Percentiles rank a stretch among this genome's conserved stretches.
Evolutionary conservation across 2,329 filamentous ascomycete genomes (phyloP).

Genomic region (Neonectria ditissima): DNA sequence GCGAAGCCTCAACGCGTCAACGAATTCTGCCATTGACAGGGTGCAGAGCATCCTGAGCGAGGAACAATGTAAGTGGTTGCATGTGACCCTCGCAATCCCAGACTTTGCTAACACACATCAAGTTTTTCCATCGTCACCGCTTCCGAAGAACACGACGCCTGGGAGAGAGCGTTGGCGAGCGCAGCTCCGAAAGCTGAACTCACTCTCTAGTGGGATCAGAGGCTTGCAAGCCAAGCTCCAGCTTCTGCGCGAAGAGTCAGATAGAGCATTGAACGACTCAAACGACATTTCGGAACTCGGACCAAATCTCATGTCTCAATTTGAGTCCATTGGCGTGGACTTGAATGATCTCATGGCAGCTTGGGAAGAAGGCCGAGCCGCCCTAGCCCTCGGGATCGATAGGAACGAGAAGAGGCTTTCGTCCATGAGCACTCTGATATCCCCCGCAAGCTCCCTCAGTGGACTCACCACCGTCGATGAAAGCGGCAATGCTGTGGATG

Average conservation of each 20-base stretch:
- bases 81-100: background rate
- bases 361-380: slow-evolving; percentile 89
- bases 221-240: slow-evolving; percentile 96
- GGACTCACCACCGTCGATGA: slow-evolving; percentile 74
- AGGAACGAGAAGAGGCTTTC: slow-evolving; percentile 79
- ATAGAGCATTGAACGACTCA: slow-evolving; percentile 79
- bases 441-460: slow-evolving; percentile 72
- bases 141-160: slow-evolving; percentile 74
- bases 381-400: slow-evolving; percentile 84
- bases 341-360: slow-evolving; percentile 82
- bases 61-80: slow-evolving; percentile 75
- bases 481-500: slow-evolving; percentile 61
- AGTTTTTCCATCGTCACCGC: slow-evolving; percentile 66
- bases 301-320: slow-evolving; percentile 84
- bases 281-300: slow-evolving; percentile 80
- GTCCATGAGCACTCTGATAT: slow-evolving; percentile 69
- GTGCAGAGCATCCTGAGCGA: slow-evolving; percentile 79
- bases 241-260: slow-evolving; percentile 89
- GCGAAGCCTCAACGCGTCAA: slow-evolving; percentile 70
- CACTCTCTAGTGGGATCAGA: slow-evolving; percentile 89
- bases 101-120: slow-evolving; percentile 25
- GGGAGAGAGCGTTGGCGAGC: slow-evolving; percentile 86
- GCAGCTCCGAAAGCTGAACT: slow-evolving; percentile 88
- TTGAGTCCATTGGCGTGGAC: slow-evolving; percentile 93
- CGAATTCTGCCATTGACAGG: slow-evolving; percentile 71